Base-by-base conservation (phyloP, 2,329 filamentous ascomycete species). In the Calonectria pteridis region DNA sequence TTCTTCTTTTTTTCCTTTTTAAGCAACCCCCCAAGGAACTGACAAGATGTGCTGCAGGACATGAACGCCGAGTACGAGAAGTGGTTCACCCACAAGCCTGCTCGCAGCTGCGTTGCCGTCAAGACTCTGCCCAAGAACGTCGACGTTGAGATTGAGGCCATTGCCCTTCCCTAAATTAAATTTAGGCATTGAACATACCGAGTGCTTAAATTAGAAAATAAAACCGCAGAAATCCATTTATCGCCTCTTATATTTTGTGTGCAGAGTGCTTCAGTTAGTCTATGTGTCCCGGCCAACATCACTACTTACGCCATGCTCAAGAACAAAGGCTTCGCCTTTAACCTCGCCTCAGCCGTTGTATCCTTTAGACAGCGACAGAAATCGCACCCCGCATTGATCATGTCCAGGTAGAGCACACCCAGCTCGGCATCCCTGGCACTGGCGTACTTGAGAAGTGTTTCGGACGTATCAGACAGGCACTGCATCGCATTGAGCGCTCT, bases 61-160 rank as follows among this genome's bases (percentile, higher is more conserved):
- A 95, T 98, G 94, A 98, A 98, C 86, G 89, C 89, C 77, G 93
- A 94, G 82, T 98, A 97, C 84, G 93, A 93, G 84, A 93, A 95
- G 86, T 95, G 93, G 89, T 96, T 96, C 85, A 86, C 89, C 73
- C 93, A 95, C 87, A 96, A 95, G 90, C 95, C 95, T 26, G 94
- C 94, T n/a, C 91, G 95, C 79, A 95, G 93, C 86, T 98, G 95
- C 83, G 95, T 98, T 68, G 95, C 95, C 6, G 96, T 97, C 77
- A 96, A 97, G 89, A 92, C 94, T 80, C 90, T 98, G 77, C 95
- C 95, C 74, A 95, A 96, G 89, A 92, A 93, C 71, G 95, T 95
- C 51, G 93, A 95, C 73, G 92, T 98, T 29, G 95, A 98, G 89
- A 97, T 98, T 83, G 95, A 98, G 89, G 94, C 92, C 83, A 94